Conservation (phyloP, 1,284 basidiomycete genomes). For the Neonothopanus nambi region DNA sequence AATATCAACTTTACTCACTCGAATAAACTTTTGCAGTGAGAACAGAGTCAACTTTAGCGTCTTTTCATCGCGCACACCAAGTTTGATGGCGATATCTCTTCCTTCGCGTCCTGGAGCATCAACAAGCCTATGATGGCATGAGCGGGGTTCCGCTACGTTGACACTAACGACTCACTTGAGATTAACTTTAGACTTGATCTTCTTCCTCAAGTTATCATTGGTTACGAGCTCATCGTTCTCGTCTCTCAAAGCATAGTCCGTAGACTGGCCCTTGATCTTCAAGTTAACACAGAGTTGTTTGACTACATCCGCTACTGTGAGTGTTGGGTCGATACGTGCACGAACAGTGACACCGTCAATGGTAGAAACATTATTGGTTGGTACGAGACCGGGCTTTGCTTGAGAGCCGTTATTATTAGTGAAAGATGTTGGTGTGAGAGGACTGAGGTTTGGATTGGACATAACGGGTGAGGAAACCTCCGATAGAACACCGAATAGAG, state of each 20-base stretch:
- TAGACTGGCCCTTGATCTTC: constrained; percentile 80
- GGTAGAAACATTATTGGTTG: constrained; percentile 79
- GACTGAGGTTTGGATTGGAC: constrained; percentile 29
- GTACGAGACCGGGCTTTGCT: constrained; percentile 49
- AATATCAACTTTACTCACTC: constrained; percentile 41
- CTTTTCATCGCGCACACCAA: constrained; percentile 63
- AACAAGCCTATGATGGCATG: constrained; percentile 56
- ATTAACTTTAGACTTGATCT: constrained; percentile 77
- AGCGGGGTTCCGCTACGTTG: background rate
- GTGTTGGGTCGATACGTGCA: constrained; percentile 77
- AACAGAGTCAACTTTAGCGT: constrained; percentile 71
- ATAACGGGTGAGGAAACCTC: constrained; percentile 23
- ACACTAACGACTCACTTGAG: constrained; percentile 63
- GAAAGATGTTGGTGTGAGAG: constrained; percentile 27
- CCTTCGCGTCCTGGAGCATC: constrained; percentile 84
- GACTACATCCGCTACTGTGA: constrained; percentile 79
- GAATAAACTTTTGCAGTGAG: constrained; percentile 83
- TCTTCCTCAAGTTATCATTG: constrained; percentile 82
- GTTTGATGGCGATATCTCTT: constrained; percentile 74
- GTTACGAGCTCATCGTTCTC: constrained; percentile 90
- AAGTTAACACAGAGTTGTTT: constrained; percentile 79
- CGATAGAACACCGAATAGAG: background rate
- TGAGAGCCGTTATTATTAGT: constrained; percentile 39
- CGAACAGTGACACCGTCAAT: constrained; percentile 72
- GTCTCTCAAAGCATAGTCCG: constrained; percentile 84